Evolutionary conservation across 305 asterid species (phyloP).

Genomic region (Fraxinus greggii): DNA sequence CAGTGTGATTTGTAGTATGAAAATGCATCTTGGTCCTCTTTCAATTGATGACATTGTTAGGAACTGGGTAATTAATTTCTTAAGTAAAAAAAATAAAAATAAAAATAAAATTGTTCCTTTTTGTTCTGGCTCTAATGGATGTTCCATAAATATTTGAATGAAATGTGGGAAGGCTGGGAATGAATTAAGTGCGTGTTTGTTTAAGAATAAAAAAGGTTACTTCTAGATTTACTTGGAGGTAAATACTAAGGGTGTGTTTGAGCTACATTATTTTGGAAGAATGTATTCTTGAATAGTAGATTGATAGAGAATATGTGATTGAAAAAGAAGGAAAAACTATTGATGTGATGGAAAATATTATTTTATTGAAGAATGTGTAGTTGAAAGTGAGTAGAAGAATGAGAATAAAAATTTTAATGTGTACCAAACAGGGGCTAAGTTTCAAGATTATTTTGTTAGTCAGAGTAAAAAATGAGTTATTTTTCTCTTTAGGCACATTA

Average conservation of each 20-base stretch:
- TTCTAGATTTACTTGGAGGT: not conserved
- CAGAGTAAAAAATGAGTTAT: not conserved
- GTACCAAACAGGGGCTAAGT: too few relatives aligned
- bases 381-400: too few relatives aligned
- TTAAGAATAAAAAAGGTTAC: not conserved
- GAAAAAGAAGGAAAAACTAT: too few relatives aligned
- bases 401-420: too few relatives aligned
- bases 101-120: not conserved
- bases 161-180: not conserved
- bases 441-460: not conserved
- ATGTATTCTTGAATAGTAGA: too few relatives aligned
- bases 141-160: not conserved
- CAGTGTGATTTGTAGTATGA: not conserved
- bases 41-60: not conserved
- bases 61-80: not conserved
- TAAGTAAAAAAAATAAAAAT: not conserved
- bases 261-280: too few relatives aligned
- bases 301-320: too few relatives aligned
- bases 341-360: too few relatives aligned
- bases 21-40: not conserved
- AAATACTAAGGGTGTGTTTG: too few relatives aligned
- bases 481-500: too few relatives aligned
- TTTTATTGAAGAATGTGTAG: too few relatives aligned
- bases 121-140: not conserved
- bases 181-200: not conserved